phyloP scores from a whole-genome alignment of 768 basidiomycete genomes.

The Hemileccinum impolitum region DNA sequence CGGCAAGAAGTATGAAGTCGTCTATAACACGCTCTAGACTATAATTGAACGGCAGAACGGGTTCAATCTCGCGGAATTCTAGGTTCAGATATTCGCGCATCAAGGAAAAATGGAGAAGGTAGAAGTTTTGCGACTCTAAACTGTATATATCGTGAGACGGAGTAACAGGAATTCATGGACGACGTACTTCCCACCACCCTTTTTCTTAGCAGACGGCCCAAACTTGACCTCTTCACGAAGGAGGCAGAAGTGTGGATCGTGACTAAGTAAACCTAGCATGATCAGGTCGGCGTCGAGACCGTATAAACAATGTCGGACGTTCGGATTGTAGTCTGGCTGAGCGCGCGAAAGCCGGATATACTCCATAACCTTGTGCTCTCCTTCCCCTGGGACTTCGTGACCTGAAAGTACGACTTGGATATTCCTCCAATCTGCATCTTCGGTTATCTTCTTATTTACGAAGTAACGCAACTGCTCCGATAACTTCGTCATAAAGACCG shows the following conservation, averaged over 20 bases:
- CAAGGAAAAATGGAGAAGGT: slow-evolving; percentile 88
- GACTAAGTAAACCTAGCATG: slow-evolving; percentile 95
- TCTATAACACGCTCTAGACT: slow-evolving; percentile 93
- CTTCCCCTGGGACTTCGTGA: slow-evolving; percentile 98
- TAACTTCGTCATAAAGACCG: slow-evolving; percentile 92
- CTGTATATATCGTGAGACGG: slow-evolving; percentile 25
- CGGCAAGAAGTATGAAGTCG: slow-evolving; percentile 94
- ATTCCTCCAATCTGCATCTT: slow-evolving; percentile 93
- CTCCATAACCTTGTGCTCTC: slow-evolving; percentile 99
- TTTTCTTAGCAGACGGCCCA: slow-evolving; percentile 75
- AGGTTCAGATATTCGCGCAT: slow-evolving; percentile 97
- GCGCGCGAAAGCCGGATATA: slow-evolving; percentile 94
- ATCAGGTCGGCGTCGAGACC: slow-evolving; percentile 98
- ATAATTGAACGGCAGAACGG: slow-evolving; percentile 73
- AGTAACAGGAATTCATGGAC: neutral
- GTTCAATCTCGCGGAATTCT: slow-evolving; percentile 79
- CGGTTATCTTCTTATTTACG: slow-evolving; percentile 95
- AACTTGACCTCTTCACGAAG: slow-evolving; percentile 98
- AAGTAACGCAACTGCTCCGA: slow-evolving; percentile 94
- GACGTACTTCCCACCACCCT: slow-evolving; percentile 53
- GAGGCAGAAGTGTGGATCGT: slow-evolving; percentile 98
- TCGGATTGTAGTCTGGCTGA: slow-evolving; percentile 94
- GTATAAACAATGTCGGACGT: slow-evolving; percentile 95
- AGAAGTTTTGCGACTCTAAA: slow-evolving; percentile 85
- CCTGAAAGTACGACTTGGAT: slow-evolving; percentile 93